Percentiles rank a stretch among this genome's conserved stretches.
Conservation (phyloP, 148 eudicot species). For the Camellia granthamiana region DNA sequence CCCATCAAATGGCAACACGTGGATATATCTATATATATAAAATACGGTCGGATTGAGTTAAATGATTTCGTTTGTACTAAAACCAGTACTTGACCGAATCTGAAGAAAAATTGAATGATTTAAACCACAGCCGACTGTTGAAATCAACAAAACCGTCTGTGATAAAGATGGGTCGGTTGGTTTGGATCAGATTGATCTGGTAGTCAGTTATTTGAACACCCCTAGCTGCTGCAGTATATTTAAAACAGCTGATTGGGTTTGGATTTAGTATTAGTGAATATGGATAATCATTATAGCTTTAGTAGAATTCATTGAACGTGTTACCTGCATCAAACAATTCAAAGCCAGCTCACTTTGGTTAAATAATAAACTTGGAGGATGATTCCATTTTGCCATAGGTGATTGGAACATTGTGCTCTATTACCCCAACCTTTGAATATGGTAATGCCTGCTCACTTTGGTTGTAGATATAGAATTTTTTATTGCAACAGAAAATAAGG, state of each 20-base stretch:
- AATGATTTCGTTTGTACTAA: too few species aligned
- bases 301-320: not conserved
- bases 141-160: too few species aligned
- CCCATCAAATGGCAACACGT: too few species aligned
- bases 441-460: not conserved
- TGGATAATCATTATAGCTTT: not conserved
- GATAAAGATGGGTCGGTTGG: too few species aligned
- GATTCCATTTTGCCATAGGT: not conserved
- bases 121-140: too few species aligned
- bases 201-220: too few species aligned
- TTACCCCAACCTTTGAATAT: not conserved
- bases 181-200: too few species aligned
- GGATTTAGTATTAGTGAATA: not conserved
- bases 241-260: not conserved
- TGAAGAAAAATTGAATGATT: too few species aligned
- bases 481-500: not conserved
- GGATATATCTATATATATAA: too few species aligned
- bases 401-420: not conserved
- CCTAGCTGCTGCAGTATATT: not conserved
- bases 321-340: not conserved
- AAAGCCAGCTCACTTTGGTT: not conserved
- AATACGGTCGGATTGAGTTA: too few species aligned
- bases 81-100: too few species aligned
- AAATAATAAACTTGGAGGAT: not conserved
- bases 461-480: not conserved